Conservation (phyloP, 768 basidiomycete genomes). For the Pleurotus giganteus region DNA sequence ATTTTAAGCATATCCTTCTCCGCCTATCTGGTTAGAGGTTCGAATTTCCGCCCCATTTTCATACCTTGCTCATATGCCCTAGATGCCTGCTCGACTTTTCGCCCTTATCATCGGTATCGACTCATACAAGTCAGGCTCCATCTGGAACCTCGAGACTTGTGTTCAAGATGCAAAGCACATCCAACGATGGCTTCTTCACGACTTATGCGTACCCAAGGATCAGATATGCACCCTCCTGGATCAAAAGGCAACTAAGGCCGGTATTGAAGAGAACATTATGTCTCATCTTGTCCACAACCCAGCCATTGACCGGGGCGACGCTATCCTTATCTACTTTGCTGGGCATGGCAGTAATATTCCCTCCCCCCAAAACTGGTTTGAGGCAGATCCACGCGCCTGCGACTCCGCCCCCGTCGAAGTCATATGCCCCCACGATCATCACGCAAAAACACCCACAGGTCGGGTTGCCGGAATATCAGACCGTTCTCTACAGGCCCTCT, state of each 20-base stretch:
- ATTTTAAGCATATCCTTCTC: neutral
- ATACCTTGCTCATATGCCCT: neutral
- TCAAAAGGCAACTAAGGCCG: constrained; percentile 55
- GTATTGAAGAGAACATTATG: constrained; percentile 61
- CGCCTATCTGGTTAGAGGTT: neutral
- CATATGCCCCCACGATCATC: constrained; percentile 67
- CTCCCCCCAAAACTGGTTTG: constrained; percentile 63
- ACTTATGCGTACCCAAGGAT: constrained; percentile 54
- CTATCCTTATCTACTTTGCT: constrained; percentile 68
- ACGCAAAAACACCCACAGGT: constrained; percentile 43
- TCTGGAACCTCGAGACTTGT: constrained; percentile 68
- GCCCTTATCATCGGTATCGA: constrained; percentile 71
- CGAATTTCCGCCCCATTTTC: neutral
- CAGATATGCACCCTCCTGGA: constrained; percentile 59
- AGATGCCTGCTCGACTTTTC: constrained; percentile 44
- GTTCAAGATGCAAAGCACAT: constrained; percentile 62
- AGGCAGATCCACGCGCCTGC: constrained; percentile 25
- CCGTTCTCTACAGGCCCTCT: constrained; percentile 60
- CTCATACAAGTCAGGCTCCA: constrained; percentile 58
- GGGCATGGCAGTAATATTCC: constrained; percentile 65
- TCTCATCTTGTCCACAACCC: constrained; percentile 63
- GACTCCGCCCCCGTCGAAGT: constrained; percentile 45
- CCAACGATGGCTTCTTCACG: constrained; percentile 53
- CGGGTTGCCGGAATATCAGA: constrained; percentile 65
- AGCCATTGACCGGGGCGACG: constrained; percentile 56